Evolutionary conservation across 371 early-diverging fungal species (phyloP).

Genomic region (Mortierella sp.): DNA sequence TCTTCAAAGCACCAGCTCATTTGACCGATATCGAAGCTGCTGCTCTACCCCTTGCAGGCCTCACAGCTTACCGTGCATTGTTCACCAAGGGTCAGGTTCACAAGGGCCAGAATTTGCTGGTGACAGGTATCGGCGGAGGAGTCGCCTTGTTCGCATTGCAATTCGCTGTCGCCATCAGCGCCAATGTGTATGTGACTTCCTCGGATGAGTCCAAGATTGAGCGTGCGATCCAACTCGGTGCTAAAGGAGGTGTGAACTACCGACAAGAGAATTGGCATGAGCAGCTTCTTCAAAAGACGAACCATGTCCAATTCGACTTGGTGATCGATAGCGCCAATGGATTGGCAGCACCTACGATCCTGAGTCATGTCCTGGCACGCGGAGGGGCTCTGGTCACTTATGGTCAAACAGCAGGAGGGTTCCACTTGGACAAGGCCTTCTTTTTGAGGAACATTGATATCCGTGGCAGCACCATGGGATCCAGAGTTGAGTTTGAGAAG

Average conservation of each 20-base stretch:
- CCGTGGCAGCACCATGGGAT: constrained; percentile 73
- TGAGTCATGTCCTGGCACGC: too few relatives aligned
- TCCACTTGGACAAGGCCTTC: constrained; percentile 58
- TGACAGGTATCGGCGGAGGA: constrained; percentile 83
- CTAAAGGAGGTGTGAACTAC: constrained; percentile 77
- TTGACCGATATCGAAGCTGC: constrained; percentile 73
- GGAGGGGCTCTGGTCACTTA: constrained; percentile 72
- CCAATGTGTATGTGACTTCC: constrained; percentile 78
- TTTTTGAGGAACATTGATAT: constrained; percentile 70
- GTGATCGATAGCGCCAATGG: constrained; percentile 81
- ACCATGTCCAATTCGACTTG: constrained; percentile 60
- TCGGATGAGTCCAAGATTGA: constrained; percentile 71
- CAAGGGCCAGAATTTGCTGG: constrained; percentile 70
- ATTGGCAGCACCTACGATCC: constrained; percentile 53
- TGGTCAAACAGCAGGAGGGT: constrained; percentile 61
- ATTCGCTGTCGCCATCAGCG: constrained; percentile 75
- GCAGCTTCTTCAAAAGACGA: constrained; percentile 60
- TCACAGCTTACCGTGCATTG: constrained; percentile 73
- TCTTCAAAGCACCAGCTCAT: constrained; percentile 68
- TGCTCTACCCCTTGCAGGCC: constrained; percentile 76
- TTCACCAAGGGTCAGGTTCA: constrained; percentile 69
- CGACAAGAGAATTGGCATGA: constrained; percentile 60
- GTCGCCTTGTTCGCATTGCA: constrained; percentile 77
- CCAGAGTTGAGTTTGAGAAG: constrained; percentile 66
- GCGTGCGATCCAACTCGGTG: constrained; percentile 72